Evolutionary conservation across 768 basidiomycete genomes (phyloP), one percentile per base, ranked within the genome.

Genomic region (Rubroboletus satanas): DNA sequence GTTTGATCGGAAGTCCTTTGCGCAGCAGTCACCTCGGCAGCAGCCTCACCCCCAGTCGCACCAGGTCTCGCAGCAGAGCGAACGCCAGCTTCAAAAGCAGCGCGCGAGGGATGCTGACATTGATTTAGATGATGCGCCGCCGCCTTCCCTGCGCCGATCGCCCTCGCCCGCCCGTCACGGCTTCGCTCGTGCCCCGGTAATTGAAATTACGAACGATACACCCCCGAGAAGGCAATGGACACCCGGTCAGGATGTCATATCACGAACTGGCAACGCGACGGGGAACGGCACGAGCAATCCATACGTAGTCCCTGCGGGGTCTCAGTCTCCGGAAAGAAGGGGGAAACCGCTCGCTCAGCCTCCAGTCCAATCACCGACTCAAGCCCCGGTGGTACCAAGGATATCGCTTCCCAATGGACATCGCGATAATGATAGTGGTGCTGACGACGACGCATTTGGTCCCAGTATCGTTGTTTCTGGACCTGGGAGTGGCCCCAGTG

Each of bases 101-200:
- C 65, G 61, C 49, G 61, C 52, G 14, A 49, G 56, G 35, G 51
- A 61, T 41, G 7, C 29, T 11, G 57, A 68, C 39, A 64, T 77
- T n/a, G 68, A 71, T 61, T 60, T 77, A 12, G 76, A 77, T 54
- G 76, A 77, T 64, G 72, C 74, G 33, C 76, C 76, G 28, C 76
- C 76, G 4, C 74, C 70, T 21, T 77, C 76, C 4, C 56, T 77
- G 31, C 72, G 75, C 43, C 68, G 73, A 26, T 72, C 74, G 3
- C 75, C 73, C 28, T 66, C 66, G 15, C 66, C 65, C 23, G 55
- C 57, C 46, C 61, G 56, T 23, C 63, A 61, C 32, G 54, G 45
- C 15, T 43, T 62, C 8, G 3, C 55, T 11, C 58, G 50, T 56
- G 60, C 52, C 62, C 66, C 59, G 54, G 68, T 35, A 66, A 71